A percentile compares a stretch with the other conserved stretches of the same genome.
These are phyloP conservation scores for Geum urbanum DNA, from an alignment of 306 rosid genomes.

Conservation along the genomic window DNA sequence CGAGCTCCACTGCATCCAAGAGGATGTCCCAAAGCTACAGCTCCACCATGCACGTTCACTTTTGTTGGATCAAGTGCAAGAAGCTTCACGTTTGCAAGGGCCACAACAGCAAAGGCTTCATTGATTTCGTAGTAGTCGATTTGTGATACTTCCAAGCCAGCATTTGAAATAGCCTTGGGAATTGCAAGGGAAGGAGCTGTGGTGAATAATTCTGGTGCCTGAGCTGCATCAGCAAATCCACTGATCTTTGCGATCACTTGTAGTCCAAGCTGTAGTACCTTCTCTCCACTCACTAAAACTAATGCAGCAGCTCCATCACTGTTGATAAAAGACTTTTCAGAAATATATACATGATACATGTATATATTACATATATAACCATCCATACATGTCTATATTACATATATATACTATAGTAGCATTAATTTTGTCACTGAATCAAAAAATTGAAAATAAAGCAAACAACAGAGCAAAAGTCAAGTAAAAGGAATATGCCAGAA, in stretches of 20 bases:
- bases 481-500: too few relatives aligned
- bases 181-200: conserved; percentile 96
- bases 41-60: conserved; percentile 92
- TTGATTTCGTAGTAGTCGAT: conserved; percentile 89
- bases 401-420: too few relatives aligned
- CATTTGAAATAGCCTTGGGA: conserved; percentile 83
- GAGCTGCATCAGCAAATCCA: conserved; percentile 98
- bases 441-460: too few relatives aligned
- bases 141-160: conserved; percentile 76
- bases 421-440: too few relatives aligned
- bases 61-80: conserved; percentile 75
- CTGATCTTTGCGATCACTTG: conserved; percentile 84
- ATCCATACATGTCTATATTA: too few relatives aligned
- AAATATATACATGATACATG: not conserved
- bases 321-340: conserved; percentile 27
- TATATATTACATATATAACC: too few relatives aligned
- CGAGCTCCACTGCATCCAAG: conserved; percentile 99
- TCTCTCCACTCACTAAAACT: conserved; percentile 93
- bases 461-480: too few relatives aligned
- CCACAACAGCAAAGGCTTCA: conserved; percentile 97
- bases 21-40: conserved; percentile 95
- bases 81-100: conserved; percentile 91
- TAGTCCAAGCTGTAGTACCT: conserved; percentile 76
- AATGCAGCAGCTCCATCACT: conserved; percentile 99
- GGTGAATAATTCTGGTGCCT: conserved; percentile 96